A percentile compares a stretch with the other conserved stretches of the same genome.
These are phyloP conservation scores for Fagopyrum esculentum DNA, from an alignment of 148 eudicot genomes.

Conservation along the genomic window DNA sequence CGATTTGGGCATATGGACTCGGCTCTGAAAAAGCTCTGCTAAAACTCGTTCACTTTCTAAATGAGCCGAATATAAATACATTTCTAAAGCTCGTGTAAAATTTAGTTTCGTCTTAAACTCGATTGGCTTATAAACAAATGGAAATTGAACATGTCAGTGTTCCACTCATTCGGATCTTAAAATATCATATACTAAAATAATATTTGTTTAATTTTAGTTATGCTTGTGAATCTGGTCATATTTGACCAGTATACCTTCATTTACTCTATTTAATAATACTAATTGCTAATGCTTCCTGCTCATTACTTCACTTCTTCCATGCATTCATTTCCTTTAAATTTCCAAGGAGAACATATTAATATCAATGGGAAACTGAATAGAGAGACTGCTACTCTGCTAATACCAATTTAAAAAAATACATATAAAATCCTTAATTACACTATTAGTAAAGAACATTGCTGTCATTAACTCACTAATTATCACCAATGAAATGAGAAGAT, in stretches of 20 bases:
- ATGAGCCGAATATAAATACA: too few relatives aligned
- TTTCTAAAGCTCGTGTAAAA: too few relatives aligned
- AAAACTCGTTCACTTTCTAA: too few relatives aligned
- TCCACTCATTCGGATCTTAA: too few relatives aligned
- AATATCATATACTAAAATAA: too few relatives aligned
- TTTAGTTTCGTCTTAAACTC: too few relatives aligned
- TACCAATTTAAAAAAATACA: not conserved
- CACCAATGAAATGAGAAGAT: not conserved
- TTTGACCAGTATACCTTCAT: not conserved
- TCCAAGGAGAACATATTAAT: slow-evolving; percentile 7
- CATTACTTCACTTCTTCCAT: not conserved
- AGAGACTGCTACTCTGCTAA: not conserved
- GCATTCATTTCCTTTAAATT: not conserved
- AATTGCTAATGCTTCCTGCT: not conserved
- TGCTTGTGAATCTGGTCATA: not conserved
- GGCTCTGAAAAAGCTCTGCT: too few relatives aligned
- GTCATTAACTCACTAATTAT: not conserved
- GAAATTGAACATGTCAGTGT: too few relatives aligned
- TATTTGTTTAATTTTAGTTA: not conserved
- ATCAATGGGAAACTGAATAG: not conserved
- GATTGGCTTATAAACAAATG: too few relatives aligned
- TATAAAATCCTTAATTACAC: not conserved
- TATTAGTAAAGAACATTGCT: not conserved
- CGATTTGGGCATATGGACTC: too few relatives aligned
- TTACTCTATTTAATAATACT: not conserved